Evolutionary conservation across 331 rosid species (phyloP).

Genomic region (Prunus yedoensis): DNA sequence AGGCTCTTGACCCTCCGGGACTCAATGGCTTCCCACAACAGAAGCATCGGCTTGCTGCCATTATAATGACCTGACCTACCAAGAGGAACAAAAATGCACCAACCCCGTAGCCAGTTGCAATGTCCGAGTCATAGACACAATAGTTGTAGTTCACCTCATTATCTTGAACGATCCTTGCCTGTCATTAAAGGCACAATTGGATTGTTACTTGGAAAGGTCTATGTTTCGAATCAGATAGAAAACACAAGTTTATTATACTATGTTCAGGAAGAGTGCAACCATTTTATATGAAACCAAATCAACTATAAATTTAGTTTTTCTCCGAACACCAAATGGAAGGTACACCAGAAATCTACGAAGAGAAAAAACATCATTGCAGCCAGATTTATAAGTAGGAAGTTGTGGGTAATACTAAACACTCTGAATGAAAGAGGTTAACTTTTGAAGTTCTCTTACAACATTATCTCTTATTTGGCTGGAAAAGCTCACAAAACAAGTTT

Average conservation of each 20-base stretch:
- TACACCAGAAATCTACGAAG: too few relatives aligned
- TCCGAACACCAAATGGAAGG: too few relatives aligned
- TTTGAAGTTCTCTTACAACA: too few relatives aligned
- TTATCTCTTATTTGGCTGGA: background rate
- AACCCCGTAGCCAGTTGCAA: constrained; percentile 88
- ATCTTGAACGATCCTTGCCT: constrained; percentile 62
- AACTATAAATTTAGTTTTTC: too few relatives aligned
- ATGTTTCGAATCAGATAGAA: too few relatives aligned
- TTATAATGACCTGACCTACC: constrained; percentile 67
- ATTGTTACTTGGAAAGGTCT: too few relatives aligned
- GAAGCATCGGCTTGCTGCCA: constrained; percentile 96
- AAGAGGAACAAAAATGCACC: constrained; percentile 88
- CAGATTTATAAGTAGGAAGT: background rate
- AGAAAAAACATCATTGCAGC: too few relatives aligned
- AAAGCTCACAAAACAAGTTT: constrained; percentile 4
- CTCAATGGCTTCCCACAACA: constrained; percentile 87
- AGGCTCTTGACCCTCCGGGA: constrained; percentile 94
- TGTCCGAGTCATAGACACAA: constrained; percentile 78
- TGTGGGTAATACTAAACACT: background rate
- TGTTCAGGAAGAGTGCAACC: too few relatives aligned
- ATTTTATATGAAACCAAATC: too few relatives aligned
- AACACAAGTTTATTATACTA: too few relatives aligned
- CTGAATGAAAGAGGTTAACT: background rate
- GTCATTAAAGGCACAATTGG: constrained; percentile 17
- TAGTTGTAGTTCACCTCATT: constrained; percentile 37